Base-by-base conservation (phyloP, 257 asterid genomes). In the Verbena officinalis region DNA sequence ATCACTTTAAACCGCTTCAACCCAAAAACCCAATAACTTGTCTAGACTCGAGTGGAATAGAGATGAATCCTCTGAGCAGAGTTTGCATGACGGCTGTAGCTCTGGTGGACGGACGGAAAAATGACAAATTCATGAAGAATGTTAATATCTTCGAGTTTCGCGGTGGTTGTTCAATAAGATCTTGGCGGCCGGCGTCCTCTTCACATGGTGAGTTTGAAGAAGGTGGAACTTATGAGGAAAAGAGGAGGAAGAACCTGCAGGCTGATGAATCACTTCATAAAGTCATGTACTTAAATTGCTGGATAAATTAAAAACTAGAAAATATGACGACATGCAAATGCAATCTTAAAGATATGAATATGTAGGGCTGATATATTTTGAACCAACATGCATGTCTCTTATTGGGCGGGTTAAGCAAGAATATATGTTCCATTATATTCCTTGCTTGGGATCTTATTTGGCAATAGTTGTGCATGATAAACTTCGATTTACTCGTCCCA, bases 261-360 rank as follows among this genome's bases (percentile, higher is more conserved):
- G 61, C n/a, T 10, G 76, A 72, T 63, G 82, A 77, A 36, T 57
- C 76, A n/a, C 49, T 77, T 45, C 70, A 38, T 6, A 64, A 44
- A 53, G 63, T 62, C 49, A 72, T 77, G 82, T 72, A 67, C 71
- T 34, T 77, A 40, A 68, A 72, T 68, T 77, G 78, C 38, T 72
- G 81, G 78, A 46, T 65, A 20, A 49, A n/a, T n/a, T n/a, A n/a
- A 50, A 61, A 64, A 23, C 49, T 68, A 63, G 45, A 7, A 50
- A 7, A n/a, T 9, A 8, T 5, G 1, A 4, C 40, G 7, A 36
- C 4, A 3, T 9, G 3, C 40, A 36, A 2, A 36, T 2, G 11
- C 7, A 36, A 36, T 4, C 40, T 9, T 2, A 27, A 27, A 27
- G 33, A 27, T 27, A 27, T 27, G 33, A 27, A 27, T 27, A 27